Evolutionary conservation across 306 rosid genomes (phyloP), one percentile per base, ranked within the genome.

Genomic region (Rosa multiflora): DNA sequence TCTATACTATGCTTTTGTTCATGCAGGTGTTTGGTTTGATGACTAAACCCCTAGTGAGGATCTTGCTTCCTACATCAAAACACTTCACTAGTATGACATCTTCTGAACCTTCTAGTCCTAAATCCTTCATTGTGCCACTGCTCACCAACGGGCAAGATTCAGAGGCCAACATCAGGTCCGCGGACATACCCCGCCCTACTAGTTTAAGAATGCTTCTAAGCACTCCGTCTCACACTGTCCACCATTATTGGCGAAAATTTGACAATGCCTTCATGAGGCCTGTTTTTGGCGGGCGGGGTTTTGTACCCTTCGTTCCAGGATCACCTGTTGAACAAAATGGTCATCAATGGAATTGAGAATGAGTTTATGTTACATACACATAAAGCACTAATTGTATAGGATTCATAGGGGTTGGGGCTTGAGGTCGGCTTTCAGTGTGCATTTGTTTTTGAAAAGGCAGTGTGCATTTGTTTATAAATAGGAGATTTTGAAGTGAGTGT

Each of bases 181-280:
- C 58, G 12, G 70, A 78, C 52, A 83, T 67, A 21, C 49, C 74
- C n/a, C 85, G 86, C 51, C 91, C 85, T 32, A 87, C 76, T 59
- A 80, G 88, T 42, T 82, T 87, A 55, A 86, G 89, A 64, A 85
- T 89, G 87, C 88, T 95, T 46, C 89, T 95, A 13, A 79, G 87
- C 83, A 72, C 82, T 46, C 95, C 94, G 15, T 44, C 86, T 55
- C 86, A 83, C 47, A 86, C 96, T 0, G 93, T 91, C 52, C 99
- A 96, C 83, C 96, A 89, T 77, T 90, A 90, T 29, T 96, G 99
- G 99, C 87, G 99, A 40, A 93, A 78, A 78, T 90, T 93, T 70
- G 98, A 96, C 61, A 83, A 96, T 73, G 85, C 91, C 58, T 88
- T 91, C 84, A 96, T 96, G 99, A 87, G 98, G 21, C 98, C 99